A percentile compares a stretch with the other conserved stretches of the same genome.
Evolutionary conservation across 2,329 filamentous ascomycete species (phyloP).

Genomic region (Alternaria triticina): DNA sequence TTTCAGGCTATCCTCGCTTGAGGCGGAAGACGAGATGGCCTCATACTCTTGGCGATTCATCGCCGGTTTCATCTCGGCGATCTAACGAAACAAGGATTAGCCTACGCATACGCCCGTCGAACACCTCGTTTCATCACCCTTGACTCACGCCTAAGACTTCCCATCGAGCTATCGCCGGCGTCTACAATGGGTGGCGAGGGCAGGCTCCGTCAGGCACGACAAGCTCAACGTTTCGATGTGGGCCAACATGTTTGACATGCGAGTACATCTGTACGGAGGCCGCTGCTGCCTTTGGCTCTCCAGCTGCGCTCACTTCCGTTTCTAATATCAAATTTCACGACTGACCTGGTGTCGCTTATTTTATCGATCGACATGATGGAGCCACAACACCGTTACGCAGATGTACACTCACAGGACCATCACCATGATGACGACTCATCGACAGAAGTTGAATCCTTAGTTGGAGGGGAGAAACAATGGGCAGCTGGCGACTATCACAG

Average conservation of each 20-base stretch:
- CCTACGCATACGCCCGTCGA: slow-evolving; percentile 16
- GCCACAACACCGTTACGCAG: slow-evolving; percentile 39
- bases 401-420: slow-evolving; percentile 31
- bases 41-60: slow-evolving; percentile 44
- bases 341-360: slow-evolving; percentile 30
- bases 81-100: slow-evolving; percentile 31
- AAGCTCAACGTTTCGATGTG: slow-evolving; percentile 23
- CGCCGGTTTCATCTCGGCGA: slow-evolving; percentile 33
- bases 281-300: slow-evolving; percentile 25
- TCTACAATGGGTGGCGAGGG: slow-evolving; percentile 10
- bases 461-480: slow-evolving; percentile 39
- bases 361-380: slow-evolving; percentile 29
- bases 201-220: slow-evolving; percentile 27
- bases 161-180: slow-evolving; percentile 4
- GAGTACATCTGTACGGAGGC: slow-evolving; percentile 22
- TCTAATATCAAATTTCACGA: slow-evolving; percentile 1
- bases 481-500: slow-evolving; percentile 22
- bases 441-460: slow-evolving; percentile 43
- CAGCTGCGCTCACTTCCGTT: slow-evolving; percentile 38
- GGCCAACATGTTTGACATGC: slow-evolving; percentile 7
- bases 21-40: slow-evolving; percentile 24
- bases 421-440: slow-evolving; percentile 40
- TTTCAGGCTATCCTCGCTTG: slow-evolving; percentile 33
- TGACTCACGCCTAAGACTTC: slow-evolving; percentile 19
- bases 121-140: slow-evolving; percentile 20